Evolutionary conservation across 345 rosid species (phyloP).

Genomic region (Anastatica hierochuntica): DNA sequence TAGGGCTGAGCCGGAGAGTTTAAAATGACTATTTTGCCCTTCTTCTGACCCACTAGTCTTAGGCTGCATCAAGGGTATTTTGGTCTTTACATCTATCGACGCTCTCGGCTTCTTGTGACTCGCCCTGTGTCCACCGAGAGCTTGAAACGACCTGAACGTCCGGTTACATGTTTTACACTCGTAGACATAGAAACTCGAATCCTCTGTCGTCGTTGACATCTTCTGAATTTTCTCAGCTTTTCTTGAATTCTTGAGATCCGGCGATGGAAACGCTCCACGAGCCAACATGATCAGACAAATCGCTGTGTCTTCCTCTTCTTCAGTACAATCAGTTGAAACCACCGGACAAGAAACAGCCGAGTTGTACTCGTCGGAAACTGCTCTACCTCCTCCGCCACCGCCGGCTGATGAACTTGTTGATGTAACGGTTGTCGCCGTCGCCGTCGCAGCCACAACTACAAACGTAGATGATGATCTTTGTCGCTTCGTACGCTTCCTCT

Average conservation of each 20-base stretch:
- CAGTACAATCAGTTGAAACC: slow-evolving; percentile 35
- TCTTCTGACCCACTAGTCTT: slow-evolving; percentile 12
- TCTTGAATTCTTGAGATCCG: slow-evolving; percentile 22
- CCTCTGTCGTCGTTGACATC: slow-evolving; percentile 20
- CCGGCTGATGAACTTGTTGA: slow-evolving; percentile 49
- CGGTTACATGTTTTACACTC: slow-evolving; percentile 93
- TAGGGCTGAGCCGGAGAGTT: slow-evolving; percentile 22
- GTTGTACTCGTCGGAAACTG: slow-evolving; percentile 22
- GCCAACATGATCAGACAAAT: slow-evolving; percentile 81
- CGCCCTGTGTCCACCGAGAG: slow-evolving; percentile 93
- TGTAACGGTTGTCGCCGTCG: slow-evolving; percentile 20
- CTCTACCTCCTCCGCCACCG: slow-evolving; percentile 22
- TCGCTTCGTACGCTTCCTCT: slow-evolving; percentile 83
- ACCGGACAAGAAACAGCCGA: too few species aligned
- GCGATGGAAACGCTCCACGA: slow-evolving; percentile 27
- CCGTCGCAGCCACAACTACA: neutral
- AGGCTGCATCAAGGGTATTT: neutral
- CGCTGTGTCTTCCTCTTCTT: slow-evolving; percentile 91
- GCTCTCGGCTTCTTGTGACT: slow-evolving; percentile 78
- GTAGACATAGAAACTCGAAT: slow-evolving; percentile 50
- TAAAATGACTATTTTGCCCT: slow-evolving; percentile 16
- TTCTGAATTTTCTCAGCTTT: slow-evolving; percentile 27
- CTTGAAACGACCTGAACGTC: slow-evolving; percentile 84
- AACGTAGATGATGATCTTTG: slow-evolving; percentile 51
- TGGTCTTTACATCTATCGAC: slow-evolving; percentile 21